These are phyloP conservation scores for Suhomyces bokatorum DNA, from an alignment of 1,139 yeast genomes.

Conservation along the genomic window DNA sequence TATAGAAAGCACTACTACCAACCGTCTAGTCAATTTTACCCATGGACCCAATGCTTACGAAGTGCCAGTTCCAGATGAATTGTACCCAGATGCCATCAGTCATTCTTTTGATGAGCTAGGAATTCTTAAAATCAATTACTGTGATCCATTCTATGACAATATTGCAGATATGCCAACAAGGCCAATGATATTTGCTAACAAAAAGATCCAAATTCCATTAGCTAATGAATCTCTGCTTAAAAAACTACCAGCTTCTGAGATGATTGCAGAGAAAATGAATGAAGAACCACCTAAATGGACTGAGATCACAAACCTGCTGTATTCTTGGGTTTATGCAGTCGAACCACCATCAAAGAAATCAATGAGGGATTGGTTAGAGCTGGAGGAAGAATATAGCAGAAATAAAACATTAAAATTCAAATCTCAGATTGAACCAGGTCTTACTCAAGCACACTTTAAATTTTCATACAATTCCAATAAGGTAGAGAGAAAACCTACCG, in stretches of 20 bases:
- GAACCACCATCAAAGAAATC: slow-evolving; percentile 33
- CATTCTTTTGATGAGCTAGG: slow-evolving; percentile 46
- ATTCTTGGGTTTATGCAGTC: slow-evolving; percentile 31
- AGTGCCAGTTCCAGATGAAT: slow-evolving; percentile 20
- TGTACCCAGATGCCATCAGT: slow-evolving; percentile 26
- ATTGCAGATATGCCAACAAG: slow-evolving; percentile 50
- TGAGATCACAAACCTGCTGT: neutral
- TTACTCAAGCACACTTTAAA: slow-evolving; percentile 40
- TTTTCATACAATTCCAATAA: slow-evolving; percentile 34
- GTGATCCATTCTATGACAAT: slow-evolving; percentile 63
- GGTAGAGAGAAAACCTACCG: slow-evolving; percentile 44
- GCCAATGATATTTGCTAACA: slow-evolving; percentile 69
- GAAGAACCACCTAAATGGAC: neutral
- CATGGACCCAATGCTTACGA: slow-evolving; percentile 19
- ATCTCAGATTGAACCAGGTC: slow-evolving; percentile 54
- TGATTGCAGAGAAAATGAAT: slow-evolving; percentile 7
- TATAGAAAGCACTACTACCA: neutral
- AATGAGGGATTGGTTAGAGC: slow-evolving; percentile 24
- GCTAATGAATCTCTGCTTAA: slow-evolving; percentile 17
- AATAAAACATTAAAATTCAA: slow-evolving; percentile 23
- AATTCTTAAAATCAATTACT: slow-evolving; percentile 52
- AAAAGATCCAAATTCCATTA: slow-evolving; percentile 48
- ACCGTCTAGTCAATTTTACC: neutral
- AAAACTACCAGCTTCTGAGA: slow-evolving; percentile 16
- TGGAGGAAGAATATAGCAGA: slow-evolving; percentile 17